phyloP scores from a whole-genome alignment of 129 eudicot species.

The Escallonia rubra region DNA sequence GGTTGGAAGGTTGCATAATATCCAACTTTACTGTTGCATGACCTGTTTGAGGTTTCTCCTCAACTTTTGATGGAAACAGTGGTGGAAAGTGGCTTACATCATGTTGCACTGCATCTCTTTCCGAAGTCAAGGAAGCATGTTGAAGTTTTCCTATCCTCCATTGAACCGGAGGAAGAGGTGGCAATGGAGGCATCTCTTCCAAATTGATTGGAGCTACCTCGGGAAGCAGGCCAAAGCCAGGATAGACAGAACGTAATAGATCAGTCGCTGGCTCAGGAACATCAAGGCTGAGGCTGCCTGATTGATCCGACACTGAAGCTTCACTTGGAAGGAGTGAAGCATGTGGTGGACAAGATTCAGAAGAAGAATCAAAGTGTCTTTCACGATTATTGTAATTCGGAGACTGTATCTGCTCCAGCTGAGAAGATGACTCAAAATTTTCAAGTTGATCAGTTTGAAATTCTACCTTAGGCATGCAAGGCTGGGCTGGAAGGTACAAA shows the following conservation, averaged over 20 bases:
- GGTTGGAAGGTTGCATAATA: constrained; percentile 11
- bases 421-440: constrained; percentile 10
- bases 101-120: constrained; percentile 22
- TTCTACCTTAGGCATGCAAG: constrained; percentile 1
- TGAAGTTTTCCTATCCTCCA: constrained; percentile 69
- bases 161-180: constrained; percentile 94
- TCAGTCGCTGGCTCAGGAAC: constrained; percentile 18
- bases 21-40: neutral
- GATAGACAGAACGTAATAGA: constrained; percentile 24
- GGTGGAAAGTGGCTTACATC: constrained; percentile 23
- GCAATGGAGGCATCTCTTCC: constrained; percentile 82
- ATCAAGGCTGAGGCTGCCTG: constrained; percentile 10
- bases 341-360: neutral
- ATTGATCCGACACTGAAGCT: constrained; percentile 20
- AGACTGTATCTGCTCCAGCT: constrained; percentile 5
- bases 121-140: constrained; percentile 29
- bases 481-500: neutral
- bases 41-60: constrained; percentile 5
- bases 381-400: constrained; percentile 12
- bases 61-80: constrained; percentile 16
- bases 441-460: constrained; percentile 10
- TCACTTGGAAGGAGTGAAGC: constrained; percentile 8
- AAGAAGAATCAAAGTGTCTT: constrained; percentile 11
- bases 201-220: constrained; percentile 36
- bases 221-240: constrained; percentile 35